Evolutionary conservation across 164 flowering plant species (phyloP).

Genomic region (Macadamia integrifolia): DNA sequence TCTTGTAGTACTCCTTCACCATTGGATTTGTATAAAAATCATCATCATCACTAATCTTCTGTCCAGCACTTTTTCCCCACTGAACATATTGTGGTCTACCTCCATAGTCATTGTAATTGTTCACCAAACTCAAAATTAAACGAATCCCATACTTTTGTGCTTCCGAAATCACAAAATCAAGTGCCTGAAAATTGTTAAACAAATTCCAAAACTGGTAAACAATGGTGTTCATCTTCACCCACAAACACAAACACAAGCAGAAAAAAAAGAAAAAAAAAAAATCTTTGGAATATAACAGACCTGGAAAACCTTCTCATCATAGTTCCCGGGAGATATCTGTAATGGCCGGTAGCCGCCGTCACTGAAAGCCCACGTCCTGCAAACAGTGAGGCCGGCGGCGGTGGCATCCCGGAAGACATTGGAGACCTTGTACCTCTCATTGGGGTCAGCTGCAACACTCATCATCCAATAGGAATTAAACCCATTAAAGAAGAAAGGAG

Average conservation of each 20-base stretch:
- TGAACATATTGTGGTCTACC: constrained; percentile 29
- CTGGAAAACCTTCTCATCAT: constrained; percentile 76
- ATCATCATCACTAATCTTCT: constrained; percentile 10
- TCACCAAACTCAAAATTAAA: constrained; percentile 27
- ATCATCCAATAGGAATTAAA: constrained; percentile 53
- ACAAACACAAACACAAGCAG: too few relatives aligned
- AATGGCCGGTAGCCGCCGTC: constrained; percentile 26
- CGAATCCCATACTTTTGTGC: constrained; percentile 22
- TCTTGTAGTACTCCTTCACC: constrained; percentile 18
- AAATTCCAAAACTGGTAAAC: background rate
- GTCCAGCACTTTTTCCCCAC: constrained; percentile 29
- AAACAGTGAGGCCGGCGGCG: constrained; percentile 35
- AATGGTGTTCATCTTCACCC: too few relatives aligned
- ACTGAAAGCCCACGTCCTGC: constrained; percentile 63
- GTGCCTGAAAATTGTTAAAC: constrained; percentile 13
- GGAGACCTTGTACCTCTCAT: constrained; percentile 28
- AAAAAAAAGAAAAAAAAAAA: background rate
- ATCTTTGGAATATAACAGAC: constrained; percentile 18
- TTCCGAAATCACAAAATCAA: constrained; percentile 29
- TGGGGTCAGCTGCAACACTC: constrained; percentile 39
- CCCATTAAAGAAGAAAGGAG: constrained; percentile 29
- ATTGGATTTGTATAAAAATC: constrained; percentile 17
- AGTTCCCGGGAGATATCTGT: constrained; percentile 35
- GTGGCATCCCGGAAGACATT: constrained; percentile 36
- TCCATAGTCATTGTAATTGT: constrained; percentile 27